These are phyloP conservation scores for Carex cristatella DNA, from an alignment of 176 grass and related monocot genomes.

Conservation along the genomic window DNA sequence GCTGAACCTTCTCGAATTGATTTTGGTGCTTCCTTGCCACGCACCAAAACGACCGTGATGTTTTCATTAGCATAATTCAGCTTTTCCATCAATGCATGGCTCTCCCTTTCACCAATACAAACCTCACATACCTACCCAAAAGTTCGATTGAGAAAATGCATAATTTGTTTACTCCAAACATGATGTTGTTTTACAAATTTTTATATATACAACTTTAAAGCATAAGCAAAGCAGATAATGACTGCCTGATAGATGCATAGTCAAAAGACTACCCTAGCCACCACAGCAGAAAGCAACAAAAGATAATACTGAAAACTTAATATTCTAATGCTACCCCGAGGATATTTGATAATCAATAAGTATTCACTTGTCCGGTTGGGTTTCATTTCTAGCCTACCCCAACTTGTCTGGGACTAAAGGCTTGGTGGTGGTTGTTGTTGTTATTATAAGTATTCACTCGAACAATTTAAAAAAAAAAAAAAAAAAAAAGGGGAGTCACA, in stretches of 20 bases:
- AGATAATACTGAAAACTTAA: neutral
- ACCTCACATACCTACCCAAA: constrained; percentile 67
- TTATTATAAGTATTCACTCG: neutral
- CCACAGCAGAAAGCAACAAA: neutral
- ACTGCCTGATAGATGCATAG: neutral
- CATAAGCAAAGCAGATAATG: neutral
- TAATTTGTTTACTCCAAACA: neutral
- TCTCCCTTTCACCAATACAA: constrained; percentile 95
- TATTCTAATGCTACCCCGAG: neutral
- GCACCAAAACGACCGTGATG: constrained; percentile 76
- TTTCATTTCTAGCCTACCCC: too few relatives aligned
- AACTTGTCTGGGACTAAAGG: too few relatives aligned
- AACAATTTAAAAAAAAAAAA: neutral
- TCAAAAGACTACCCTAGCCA: neutral
- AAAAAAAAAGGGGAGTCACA: neutral
- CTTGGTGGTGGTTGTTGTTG: too few relatives aligned
- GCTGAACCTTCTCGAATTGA: constrained; percentile 71
- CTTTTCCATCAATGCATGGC: constrained; percentile 69
- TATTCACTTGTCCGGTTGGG: neutral
- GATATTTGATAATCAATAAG: neutral
- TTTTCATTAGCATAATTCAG: constrained; percentile 71
- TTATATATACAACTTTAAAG: neutral
- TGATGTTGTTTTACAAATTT: neutral
- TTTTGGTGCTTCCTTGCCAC: constrained; percentile 92
- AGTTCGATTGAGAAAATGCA: constrained; percentile 14